Base-by-base conservation (phyloP, 371 early-diverging fungal genomes). In the Rhizopus arrhizus region DNA sequence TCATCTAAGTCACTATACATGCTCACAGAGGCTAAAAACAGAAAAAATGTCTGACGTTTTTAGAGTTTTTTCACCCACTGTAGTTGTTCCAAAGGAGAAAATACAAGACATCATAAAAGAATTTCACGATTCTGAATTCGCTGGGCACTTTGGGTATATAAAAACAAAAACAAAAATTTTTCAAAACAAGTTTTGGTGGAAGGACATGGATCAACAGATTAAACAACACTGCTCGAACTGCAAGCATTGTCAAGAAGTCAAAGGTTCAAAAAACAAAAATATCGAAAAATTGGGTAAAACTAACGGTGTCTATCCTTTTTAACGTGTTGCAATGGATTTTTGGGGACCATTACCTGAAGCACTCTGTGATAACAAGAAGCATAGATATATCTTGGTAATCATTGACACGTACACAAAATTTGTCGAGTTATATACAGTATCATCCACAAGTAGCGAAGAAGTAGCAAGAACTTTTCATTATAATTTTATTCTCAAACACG, bases 151-250 rank as follows among this genome's bases (percentile, higher is more conserved):
- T 45, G 45, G 56, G 1, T 42, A 29, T 13, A 28, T n/a, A n/a
- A 55, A 55, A 45, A 55, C 56, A 31, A 55, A n/a, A 42, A n/a
- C 32, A 3, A 55, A 45, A 55, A 55, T 55, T 28, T 15, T 28
- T 10, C 56, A 55, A 55, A 41, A 55, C 5, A 11, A 16, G 13
- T 31, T 45, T n/a, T 55, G 56, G 56, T 55, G 56, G 56, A 4
- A 15, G 10, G 7, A 7, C 5, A 42, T 55, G 31, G 16, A 29
- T 33, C 5, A 42, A 29, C 31, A 55, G 6, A 33, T 45, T 15
- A 42, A 32, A 13, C 9, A 42, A 15, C 32, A 45, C 15, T 42
- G 42, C n/a, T 11, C 29, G 7, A 4, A 42, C 32, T 55, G 56
- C 31, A 31, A 55, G 9, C 12, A 29, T 3, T 57, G 57, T 22